phyloP scores from a whole-genome alignment of 2,329 filamentous ascomycete genomes.

The Fusarium sp. region DNA sequence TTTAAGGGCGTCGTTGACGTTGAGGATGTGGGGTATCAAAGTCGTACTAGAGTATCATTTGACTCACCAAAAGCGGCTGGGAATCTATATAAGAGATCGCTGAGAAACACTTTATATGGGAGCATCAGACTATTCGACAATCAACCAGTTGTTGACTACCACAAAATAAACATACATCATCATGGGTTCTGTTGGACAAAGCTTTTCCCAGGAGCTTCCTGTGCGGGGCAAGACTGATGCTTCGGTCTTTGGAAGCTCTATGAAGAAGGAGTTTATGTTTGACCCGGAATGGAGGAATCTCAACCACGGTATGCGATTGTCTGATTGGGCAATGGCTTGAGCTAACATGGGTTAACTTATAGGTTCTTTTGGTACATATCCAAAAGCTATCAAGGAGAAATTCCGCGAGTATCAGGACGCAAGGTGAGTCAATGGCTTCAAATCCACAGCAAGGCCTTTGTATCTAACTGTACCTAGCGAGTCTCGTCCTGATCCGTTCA shows the following conservation, averaged over 20 bases:
- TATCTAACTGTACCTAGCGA: conserved; percentile 60
- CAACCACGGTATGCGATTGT: conserved; percentile 75
- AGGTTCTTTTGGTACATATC: conserved; percentile 87
- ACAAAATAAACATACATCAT: conserved; percentile 5
- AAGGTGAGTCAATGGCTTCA: conserved; percentile 42
- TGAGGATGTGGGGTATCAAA: conserved; percentile 40
- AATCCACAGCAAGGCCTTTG: too few relatives aligned
- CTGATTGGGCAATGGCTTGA: background rate
- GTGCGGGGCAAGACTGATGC: conserved; percentile 39
- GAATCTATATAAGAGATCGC: conserved; percentile 22
- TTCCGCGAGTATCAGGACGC: conserved; percentile 75
- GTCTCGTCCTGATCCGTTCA: conserved; percentile 79
- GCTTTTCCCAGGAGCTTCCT: conserved; percentile 40
- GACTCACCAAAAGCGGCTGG: conserved; percentile 28
- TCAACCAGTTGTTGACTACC: background rate
- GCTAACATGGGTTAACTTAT: background rate
- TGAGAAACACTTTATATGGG: background rate
- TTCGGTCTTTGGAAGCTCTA: conserved; percentile 52
- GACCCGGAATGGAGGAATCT: conserved; percentile 77
- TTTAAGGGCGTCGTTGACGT: conserved; percentile 46
- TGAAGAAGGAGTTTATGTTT: conserved; percentile 77
- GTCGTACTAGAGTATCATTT: conserved; percentile 21
- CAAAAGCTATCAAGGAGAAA: conserved; percentile 69
- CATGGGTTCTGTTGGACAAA: conserved; percentile 44
- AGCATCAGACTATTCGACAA: background rate